phyloP scores from a whole-genome alignment of 1,284 basidiomycete species.

The Earliella scabrosa region DNA sequence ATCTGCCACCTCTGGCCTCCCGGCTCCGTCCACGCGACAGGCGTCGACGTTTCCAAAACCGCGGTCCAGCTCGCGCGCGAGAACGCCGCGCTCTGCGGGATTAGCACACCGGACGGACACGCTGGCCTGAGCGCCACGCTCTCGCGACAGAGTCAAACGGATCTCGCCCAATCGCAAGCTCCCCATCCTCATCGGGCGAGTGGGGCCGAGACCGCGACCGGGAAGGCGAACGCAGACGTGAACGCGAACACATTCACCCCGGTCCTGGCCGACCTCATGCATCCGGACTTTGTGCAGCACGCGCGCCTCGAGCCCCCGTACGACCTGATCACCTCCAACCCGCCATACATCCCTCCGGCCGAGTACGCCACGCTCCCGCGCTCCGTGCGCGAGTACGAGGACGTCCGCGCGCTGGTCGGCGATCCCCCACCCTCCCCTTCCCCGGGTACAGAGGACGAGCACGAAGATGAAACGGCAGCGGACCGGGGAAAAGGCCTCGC shows the following conservation, averaged over 20 bases:
- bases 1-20: conserved; percentile 66
- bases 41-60: conserved; percentile 71
- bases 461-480: conserved; percentile 1
- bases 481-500: conserved; percentile 61
- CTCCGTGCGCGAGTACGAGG: conserved; percentile 81
- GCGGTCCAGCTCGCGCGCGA: conserved; percentile 76
- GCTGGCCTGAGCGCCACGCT: too few relatives aligned
- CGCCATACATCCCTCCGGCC: conserved; percentile 83
- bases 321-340: conserved; percentile 88
- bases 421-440: conserved; percentile 39
- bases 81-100: conserved; percentile 59
- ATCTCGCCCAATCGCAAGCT: too few relatives aligned
- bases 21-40: conserved; percentile 57
- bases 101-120: conserved; percentile 26
- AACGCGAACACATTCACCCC: conserved; percentile 51
- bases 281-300: conserved; percentile 39
- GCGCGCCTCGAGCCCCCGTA: conserved; percentile 51
- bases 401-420: conserved; percentile 80
- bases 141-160: conserved; percentile 25
- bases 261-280: conserved; percentile 52
- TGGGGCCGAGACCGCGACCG: too few relatives aligned
- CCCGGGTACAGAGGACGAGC: not conserved
- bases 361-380: conserved; percentile 68
- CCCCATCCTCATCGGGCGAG: too few relatives aligned
- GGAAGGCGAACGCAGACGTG: too few relatives aligned